Conservation (phyloP, 495 filamentous ascomycete genomes). For the Hyphodiscus hymeniophilus region DNA sequence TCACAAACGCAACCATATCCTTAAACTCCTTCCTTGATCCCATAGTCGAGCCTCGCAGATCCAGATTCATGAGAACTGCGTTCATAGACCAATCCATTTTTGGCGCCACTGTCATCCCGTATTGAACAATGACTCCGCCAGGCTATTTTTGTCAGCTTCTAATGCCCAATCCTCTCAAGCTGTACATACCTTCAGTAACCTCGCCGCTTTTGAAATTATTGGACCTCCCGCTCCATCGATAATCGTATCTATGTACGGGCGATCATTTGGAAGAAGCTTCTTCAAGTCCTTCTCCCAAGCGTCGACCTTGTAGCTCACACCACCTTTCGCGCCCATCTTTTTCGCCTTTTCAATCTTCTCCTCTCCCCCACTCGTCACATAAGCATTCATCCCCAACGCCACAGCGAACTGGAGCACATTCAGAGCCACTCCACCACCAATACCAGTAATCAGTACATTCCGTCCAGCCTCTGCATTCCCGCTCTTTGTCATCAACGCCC, state of each 20-base stretch:
- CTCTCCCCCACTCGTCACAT: conserved; percentile 55
- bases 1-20: conserved; percentile 71
- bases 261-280: conserved; percentile 44
- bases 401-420: conserved; percentile 62
- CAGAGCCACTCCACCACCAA: conserved; percentile 74
- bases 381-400: conserved; percentile 55
- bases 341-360: conserved; percentile 58
- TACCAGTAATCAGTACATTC: conserved; percentile 67
- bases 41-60: conserved; percentile 66
- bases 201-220: conserved; percentile 48
- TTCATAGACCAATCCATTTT: conserved; percentile 64
- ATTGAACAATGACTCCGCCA: conserved; percentile 60
- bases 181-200: conserved; percentile 46
- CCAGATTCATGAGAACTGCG: conserved; percentile 68
- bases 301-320: conserved; percentile 56
- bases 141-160: conserved; percentile 19
- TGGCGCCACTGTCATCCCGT: conserved; percentile 72
- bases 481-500: conserved; percentile 68
- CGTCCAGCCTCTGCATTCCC: conserved; percentile 48
- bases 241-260: conserved; percentile 56
- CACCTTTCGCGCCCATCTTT: conserved; percentile 58
- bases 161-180: not conserved
- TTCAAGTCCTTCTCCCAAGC: conserved; percentile 64
- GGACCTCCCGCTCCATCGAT: conserved; percentile 75
- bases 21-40: conserved; percentile 65